Evolutionary conservation across 2,329 filamentous ascomycete genomes (phyloP).

Genomic region (Chaetomiaceae sp.): DNA sequence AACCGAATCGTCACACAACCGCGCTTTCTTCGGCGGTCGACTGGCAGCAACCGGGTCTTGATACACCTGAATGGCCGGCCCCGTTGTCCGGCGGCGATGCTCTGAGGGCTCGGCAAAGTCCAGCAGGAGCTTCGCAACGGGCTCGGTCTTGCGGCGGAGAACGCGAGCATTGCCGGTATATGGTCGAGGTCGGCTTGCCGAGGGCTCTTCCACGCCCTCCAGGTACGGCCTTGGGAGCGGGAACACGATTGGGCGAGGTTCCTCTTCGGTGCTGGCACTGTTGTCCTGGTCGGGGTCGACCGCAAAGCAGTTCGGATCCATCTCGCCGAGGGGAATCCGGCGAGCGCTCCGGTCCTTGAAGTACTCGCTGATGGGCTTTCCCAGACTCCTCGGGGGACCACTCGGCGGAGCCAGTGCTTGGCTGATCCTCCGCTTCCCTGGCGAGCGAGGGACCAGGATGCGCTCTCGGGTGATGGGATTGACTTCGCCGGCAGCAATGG

Average conservation of each 20-base stretch:
- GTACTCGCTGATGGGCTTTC: constrained; percentile 52
- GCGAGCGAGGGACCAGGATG: constrained; percentile 42
- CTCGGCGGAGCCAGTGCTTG: constrained; percentile 29
- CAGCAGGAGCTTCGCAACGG: constrained; percentile 42
- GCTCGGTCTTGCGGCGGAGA: constrained; percentile 50
- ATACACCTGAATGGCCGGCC: constrained; percentile 27
- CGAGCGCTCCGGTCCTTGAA: constrained; percentile 42
- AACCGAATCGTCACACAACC: constrained; percentile 45
- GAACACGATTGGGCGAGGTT: constrained; percentile 51
- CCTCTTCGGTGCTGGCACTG: constrained; percentile 39
- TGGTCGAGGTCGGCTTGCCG: constrained; percentile 24
- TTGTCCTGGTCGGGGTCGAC: constrained; percentile 47
- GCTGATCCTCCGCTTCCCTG: constrained; percentile 38
- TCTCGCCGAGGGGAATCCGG: constrained; percentile 56
- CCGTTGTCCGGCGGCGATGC: constrained; percentile 27
- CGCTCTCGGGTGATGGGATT: constrained; percentile 83
- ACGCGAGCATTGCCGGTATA: constrained; percentile 33
- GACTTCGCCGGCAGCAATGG: constrained; percentile 75
- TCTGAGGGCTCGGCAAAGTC: constrained; percentile 14
- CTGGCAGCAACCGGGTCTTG: constrained; percentile 24
- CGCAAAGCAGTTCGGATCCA: constrained; percentile 58
- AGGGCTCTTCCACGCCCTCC: constrained; percentile 31
- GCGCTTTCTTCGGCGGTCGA: constrained; percentile 54
- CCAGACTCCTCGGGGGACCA: constrained; percentile 29
- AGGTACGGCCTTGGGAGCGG: constrained; percentile 56